These are phyloP conservation scores for Cryptococcus hybrid DNA, from an alignment of 1,284 basidiomycete genomes.

Conservation along the genomic window DNA sequence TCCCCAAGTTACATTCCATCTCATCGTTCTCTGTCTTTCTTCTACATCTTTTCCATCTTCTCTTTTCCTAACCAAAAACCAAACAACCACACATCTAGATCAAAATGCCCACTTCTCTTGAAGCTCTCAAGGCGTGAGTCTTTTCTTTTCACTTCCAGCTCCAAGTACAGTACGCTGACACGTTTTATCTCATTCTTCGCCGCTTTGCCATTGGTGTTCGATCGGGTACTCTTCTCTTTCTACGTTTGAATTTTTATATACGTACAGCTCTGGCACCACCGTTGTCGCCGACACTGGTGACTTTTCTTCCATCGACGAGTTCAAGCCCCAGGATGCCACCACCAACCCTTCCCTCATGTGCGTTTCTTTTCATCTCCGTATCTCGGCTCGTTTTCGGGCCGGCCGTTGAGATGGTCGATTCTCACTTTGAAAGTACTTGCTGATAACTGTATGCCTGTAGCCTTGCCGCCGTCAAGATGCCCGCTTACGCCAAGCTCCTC, in stretches of 20 bases:
- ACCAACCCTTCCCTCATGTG: conserved; percentile 82
- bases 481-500: conserved; percentile 79
- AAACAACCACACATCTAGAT: conserved; percentile 50
- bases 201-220: neutral
- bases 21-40: neutral
- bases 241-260: neutral
- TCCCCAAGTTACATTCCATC: neutral
- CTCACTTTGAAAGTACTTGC: neutral
- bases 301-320: conserved; percentile 68
- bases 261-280: conserved; percentile 69
- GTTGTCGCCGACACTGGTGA: conserved; percentile 90
- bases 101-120: conserved; percentile 80
- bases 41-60: conserved; percentile 5
- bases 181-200: neutral
- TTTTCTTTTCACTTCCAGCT: neutral
- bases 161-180: neutral
- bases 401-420: neutral
- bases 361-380: conserved; percentile 9
- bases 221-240: conserved; percentile 1
- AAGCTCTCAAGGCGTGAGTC: conserved; percentile 53
- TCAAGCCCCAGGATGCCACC: conserved; percentile 92
- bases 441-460: conserved; percentile 12
- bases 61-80: conserved; percentile 53
- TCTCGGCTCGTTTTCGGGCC: neutral
- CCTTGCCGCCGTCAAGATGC: conserved; percentile 89